phyloP scores from a whole-genome alignment of 140 eudicot genomes.

The Ambrosia hybrid region DNA sequence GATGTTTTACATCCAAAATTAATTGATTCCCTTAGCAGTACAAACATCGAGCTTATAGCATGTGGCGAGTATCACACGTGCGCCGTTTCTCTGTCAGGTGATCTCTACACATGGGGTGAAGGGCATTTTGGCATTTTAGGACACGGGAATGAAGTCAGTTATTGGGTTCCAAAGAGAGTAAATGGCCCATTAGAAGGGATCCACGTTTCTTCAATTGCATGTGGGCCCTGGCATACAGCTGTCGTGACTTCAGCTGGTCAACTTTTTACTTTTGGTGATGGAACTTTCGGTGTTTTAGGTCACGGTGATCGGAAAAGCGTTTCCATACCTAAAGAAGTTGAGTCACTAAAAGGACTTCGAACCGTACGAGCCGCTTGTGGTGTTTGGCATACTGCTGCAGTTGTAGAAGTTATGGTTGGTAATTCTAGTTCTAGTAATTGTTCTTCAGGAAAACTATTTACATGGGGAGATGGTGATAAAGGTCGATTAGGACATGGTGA shows the following conservation, averaged over 20 bases:
- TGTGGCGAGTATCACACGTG: conserved; percentile 93
- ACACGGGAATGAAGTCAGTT: conserved; percentile 68
- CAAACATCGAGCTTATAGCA: conserved; percentile 66
- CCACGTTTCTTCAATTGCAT: conserved; percentile 63
- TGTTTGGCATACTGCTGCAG: conserved; percentile 94
- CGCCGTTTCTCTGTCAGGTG: conserved; percentile 83
- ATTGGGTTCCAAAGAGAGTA: conserved; percentile 83
- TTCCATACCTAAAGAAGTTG: conserved; percentile 75
- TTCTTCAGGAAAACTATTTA: conserved; percentile 64
- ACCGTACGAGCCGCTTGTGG: conserved; percentile 87
- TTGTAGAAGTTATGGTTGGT: conserved; percentile 52
- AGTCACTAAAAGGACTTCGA: conserved; percentile 57
- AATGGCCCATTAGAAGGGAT: conserved; percentile 71
- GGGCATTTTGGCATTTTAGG: conserved; percentile 82
- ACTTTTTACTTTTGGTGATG: conserved; percentile 86
- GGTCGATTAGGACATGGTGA: conserved; percentile 91
- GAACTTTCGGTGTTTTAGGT: conserved; percentile 89
- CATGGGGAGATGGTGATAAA: conserved; percentile 96
- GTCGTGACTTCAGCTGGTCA: conserved; percentile 72
- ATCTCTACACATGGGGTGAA: conserved; percentile 93
- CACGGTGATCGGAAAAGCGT: conserved; percentile 63
- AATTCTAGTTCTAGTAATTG: conserved; percentile 39
- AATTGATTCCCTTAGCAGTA: conserved; percentile 57
- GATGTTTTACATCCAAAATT: conserved; percentile 78
- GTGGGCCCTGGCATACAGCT: conserved; percentile 99